phyloP scores from a whole-genome alignment of 345 rosid species.

The Fremontodendron californicum region DNA sequence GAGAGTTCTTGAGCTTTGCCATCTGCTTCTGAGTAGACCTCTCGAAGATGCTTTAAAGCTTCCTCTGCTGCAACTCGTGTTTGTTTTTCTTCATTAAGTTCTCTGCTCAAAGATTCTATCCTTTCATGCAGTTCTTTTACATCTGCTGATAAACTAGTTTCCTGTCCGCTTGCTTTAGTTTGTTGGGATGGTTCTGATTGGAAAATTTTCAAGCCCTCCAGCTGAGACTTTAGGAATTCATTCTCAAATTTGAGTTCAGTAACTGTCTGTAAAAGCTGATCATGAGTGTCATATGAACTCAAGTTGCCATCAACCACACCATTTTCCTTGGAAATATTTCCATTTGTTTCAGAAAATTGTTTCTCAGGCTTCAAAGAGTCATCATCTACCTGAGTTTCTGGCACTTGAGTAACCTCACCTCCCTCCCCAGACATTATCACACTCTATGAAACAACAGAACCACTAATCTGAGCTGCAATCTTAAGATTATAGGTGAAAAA shows the following conservation, averaged over 20 bases:
- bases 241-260: slow-evolving; percentile 69
- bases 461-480: not conserved
- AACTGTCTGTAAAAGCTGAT: slow-evolving; percentile 58
- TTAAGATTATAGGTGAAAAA: not conserved
- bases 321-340: slow-evolving; percentile 37
- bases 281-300: slow-evolving; percentile 28
- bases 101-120: slow-evolving; percentile 51
- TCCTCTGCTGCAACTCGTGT: slow-evolving; percentile 79
- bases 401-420: slow-evolving; percentile 26
- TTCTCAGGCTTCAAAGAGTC: slow-evolving; percentile 28
- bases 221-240: slow-evolving; percentile 68
- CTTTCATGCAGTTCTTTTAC: slow-evolving; percentile 40
- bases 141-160: slow-evolving; percentile 25
- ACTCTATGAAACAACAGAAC: slow-evolving; percentile 3
- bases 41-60: slow-evolving; percentile 85
- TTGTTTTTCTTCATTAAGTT: slow-evolving; percentile 66
- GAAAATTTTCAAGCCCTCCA: slow-evolving; percentile 41
- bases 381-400: slow-evolving; percentile 35
- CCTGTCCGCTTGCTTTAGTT: slow-evolving; percentile 23
- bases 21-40: slow-evolving; percentile 73
- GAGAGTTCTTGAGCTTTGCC: slow-evolving; percentile 60
- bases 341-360: slow-evolving; percentile 29
- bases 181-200: slow-evolving; percentile 23
- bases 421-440: slow-evolving; percentile 43
- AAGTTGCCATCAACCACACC: slow-evolving; percentile 23